phyloP scores from a whole-genome alignment of 192 early-diverging fungal genomes.

The Chytriomyces hyalinus region DNA sequence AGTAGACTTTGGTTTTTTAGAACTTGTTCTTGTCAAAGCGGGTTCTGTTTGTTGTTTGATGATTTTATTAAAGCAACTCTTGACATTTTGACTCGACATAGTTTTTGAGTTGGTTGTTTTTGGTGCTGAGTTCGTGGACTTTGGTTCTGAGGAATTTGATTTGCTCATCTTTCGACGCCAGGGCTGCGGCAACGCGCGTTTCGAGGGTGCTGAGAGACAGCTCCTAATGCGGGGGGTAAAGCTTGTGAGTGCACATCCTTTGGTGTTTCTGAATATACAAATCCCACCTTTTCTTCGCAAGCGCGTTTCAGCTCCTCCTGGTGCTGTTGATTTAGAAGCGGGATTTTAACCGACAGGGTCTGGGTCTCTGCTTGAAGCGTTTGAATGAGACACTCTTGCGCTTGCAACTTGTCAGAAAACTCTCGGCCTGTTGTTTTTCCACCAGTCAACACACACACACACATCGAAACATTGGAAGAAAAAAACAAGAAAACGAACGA shows the following conservation, averaged over 20 bases:
- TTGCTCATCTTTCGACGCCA: slow-evolving; percentile 51
- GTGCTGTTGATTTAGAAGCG: slow-evolving; percentile 20
- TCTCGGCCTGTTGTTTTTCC: slow-evolving; percentile 33
- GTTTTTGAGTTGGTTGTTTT: slow-evolving; percentile 49
- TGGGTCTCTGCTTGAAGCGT: slow-evolving; percentile 33
- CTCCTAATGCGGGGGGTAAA: slow-evolving; percentile 39
- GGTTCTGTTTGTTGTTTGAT: not conserved
- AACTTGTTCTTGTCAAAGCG: not conserved
- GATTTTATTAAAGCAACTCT: slow-evolving; percentile 43
- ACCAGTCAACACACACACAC: not conserved
- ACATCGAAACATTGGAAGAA: not conserved
- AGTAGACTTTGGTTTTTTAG: not conserved
- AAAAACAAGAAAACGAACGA: slow-evolving; percentile 24
- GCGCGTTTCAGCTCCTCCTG: slow-evolving; percentile 38
- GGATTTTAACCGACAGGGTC: slow-evolving; percentile 29
- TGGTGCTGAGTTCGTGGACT: slow-evolving; percentile 46
- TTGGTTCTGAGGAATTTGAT: slow-evolving; percentile 46
- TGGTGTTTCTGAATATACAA: not conserved
- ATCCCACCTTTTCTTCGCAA: slow-evolving; percentile 54
- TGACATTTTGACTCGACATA: slow-evolving; percentile 60
- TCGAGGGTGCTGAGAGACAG: slow-evolving; percentile 50
- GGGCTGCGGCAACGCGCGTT: slow-evolving; percentile 46
- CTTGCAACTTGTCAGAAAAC: slow-evolving; percentile 39
- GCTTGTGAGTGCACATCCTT: not conserved
- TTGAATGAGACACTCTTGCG: slow-evolving; percentile 35